phyloP scores from a whole-genome alignment of 1,284 basidiomycete species.

The Caloboletus firmus region DNA sequence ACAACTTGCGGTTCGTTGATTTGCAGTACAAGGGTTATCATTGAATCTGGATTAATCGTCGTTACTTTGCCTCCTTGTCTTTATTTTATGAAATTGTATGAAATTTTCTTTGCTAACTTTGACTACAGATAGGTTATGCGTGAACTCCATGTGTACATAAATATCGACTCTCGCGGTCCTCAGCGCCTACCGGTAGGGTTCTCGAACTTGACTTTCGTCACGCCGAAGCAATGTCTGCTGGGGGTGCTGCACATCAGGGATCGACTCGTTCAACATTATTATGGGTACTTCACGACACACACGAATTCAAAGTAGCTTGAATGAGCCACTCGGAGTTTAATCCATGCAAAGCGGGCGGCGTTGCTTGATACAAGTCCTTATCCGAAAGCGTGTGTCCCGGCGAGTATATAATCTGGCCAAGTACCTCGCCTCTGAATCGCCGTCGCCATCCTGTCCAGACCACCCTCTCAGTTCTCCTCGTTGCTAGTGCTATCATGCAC shows the following conservation, averaged over 20 bases:
- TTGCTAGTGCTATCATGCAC: slow-evolving; percentile 7
- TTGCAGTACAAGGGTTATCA: not conserved
- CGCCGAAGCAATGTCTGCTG: not conserved
- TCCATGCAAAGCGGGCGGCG: not conserved
- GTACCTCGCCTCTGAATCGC: not conserved
- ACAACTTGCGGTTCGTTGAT: not conserved
- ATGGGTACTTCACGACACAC: not conserved
- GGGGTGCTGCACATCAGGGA: not conserved
- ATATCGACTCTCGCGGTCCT: not conserved
- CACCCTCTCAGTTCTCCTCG: not conserved
- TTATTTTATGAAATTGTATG: not conserved
- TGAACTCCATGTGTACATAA: not conserved
- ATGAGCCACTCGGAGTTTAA: slow-evolving; percentile 11
- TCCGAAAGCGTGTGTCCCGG: not conserved
- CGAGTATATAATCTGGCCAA: slow-evolving; percentile 4
- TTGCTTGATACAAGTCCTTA: slow-evolving; percentile 6
- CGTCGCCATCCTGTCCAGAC: not conserved
- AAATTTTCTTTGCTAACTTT: not conserved
- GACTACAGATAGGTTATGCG: not conserved
- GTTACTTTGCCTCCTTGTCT: not conserved
- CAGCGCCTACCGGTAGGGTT: not conserved
- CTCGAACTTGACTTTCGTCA: not conserved
- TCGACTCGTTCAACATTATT: not conserved
- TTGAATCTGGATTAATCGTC: not conserved
- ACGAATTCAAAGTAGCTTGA: not conserved